phyloP scores from a whole-genome alignment of 192 early-diverging fungal genomes.

The Backusella mclennaniae region DNA sequence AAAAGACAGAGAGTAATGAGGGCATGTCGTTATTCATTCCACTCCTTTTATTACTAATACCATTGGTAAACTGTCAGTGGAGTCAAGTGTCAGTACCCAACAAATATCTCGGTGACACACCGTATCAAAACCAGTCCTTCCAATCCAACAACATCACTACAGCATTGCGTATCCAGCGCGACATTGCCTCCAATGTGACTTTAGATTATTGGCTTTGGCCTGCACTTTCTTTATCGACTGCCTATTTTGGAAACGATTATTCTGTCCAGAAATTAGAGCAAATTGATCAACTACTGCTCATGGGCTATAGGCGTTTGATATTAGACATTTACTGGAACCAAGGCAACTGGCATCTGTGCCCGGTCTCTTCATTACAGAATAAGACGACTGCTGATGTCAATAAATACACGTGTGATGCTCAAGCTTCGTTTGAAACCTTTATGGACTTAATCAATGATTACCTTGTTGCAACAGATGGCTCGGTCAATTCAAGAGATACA shows the following conservation, averaged over 20 bases:
- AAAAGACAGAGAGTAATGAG: neutral
- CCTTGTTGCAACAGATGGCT: neutral
- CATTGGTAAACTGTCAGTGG: neutral
- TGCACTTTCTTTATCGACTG: slow-evolving; percentile 24
- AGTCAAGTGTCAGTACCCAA: neutral
- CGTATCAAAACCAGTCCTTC: slow-evolving; percentile 1
- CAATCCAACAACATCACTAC: neutral
- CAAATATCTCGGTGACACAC: neutral
- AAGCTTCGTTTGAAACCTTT: neutral
- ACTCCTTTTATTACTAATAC: neutral
- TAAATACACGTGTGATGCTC: neutral
- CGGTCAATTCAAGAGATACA: neutral
- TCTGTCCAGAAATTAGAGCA: neutral
- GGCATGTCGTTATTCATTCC: neutral
- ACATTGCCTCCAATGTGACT: slow-evolving; percentile 29
- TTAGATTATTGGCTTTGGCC: slow-evolving; percentile 31
- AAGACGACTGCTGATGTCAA: neutral
- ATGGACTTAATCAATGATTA: neutral
- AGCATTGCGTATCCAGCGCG: slow-evolving; percentile 28
- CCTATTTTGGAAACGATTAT: slow-evolving; percentile 31
- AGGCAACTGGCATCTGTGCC: slow-evolving; percentile 29
- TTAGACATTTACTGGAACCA: slow-evolving; percentile 34
- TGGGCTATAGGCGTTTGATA: slow-evolving; percentile 25
- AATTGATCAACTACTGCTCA: neutral
- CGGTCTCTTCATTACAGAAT: neutral